A percentile compares a stretch with the other conserved stretches of the same genome.
Conservation (phyloP, 257 asterid species). For the Solanum pennellii region DNA sequence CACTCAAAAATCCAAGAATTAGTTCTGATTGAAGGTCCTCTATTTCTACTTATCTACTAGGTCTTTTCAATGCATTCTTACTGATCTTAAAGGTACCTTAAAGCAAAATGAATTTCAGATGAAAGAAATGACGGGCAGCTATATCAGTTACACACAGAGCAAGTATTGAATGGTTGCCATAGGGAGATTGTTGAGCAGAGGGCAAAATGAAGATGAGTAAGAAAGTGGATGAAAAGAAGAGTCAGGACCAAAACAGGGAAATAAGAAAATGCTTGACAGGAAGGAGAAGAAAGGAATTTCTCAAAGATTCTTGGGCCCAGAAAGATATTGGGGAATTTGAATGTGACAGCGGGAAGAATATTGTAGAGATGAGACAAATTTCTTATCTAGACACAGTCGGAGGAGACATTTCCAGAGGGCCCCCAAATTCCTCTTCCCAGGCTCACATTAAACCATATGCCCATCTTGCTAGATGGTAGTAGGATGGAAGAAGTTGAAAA, state of each 20-base stretch:
- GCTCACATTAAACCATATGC: neutral
- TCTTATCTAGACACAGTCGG: neutral
- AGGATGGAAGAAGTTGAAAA: neutral
- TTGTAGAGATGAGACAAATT: neutral
- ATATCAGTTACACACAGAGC: too few relatives aligned
- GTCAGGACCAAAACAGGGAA: neutral
- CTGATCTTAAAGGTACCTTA: neutral
- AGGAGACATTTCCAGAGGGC: neutral
- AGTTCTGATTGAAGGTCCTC: neutral
- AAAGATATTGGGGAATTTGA: neutral
- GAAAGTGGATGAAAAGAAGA: neutral
- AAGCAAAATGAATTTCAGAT: neutral
- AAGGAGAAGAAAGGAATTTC: neutral
- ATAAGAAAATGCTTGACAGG: neutral
- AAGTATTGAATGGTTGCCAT: neutral
- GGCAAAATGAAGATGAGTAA: neutral
- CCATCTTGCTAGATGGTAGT: neutral
- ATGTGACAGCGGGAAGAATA: neutral
- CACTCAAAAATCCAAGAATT: neutral
- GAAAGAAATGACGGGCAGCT: neutral
- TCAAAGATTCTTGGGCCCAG: neutral
- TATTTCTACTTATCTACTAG: neutral
- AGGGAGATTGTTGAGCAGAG: neutral
- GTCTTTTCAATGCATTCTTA: neutral
- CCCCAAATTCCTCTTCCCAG: neutral